Conservation (phyloP, 2,329 filamentous ascomycete genomes). For the Fusarium redolens region DNA sequence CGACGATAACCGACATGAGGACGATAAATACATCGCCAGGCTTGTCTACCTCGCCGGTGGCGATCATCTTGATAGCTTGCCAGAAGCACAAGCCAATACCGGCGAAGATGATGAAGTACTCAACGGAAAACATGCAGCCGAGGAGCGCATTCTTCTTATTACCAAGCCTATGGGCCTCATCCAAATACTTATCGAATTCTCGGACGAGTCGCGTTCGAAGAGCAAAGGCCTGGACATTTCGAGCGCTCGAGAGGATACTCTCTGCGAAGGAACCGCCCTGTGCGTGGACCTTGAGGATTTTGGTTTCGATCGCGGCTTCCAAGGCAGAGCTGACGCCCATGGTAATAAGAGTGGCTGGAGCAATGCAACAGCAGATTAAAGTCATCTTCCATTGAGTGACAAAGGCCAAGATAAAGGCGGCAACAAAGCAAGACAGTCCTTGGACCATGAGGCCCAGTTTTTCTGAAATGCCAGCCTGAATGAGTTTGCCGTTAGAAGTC, state of each 20-base stretch:
- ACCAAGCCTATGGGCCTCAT: slow-evolving; percentile 50
- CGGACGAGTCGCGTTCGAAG: slow-evolving; percentile 52
- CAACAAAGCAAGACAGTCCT: slow-evolving; percentile 51
- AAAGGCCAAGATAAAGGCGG: slow-evolving; percentile 55
- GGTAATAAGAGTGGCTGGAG: slow-evolving; percentile 46
- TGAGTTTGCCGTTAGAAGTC: slow-evolving; percentile 54
- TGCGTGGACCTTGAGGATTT: slow-evolving; percentile 50
- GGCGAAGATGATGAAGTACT: slow-evolving; percentile 56
- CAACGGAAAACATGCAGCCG: slow-evolving; percentile 52
- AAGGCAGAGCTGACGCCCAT: slow-evolving; percentile 49
- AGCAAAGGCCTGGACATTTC: slow-evolving; percentile 57
- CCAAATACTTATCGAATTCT: slow-evolving; percentile 54
- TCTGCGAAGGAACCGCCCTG: slow-evolving; percentile 52
- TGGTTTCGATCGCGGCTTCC: slow-evolving; percentile 46
- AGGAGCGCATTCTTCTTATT: slow-evolving; percentile 53
- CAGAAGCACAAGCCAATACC: slow-evolving; percentile 58
- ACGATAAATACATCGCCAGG: slow-evolving; percentile 57
- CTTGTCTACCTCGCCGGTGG: slow-evolving; percentile 50
- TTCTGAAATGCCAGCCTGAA: slow-evolving; percentile 55
- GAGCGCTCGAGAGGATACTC: slow-evolving; percentile 51
- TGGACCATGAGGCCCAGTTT: slow-evolving; percentile 55
- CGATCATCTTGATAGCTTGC: slow-evolving; percentile 55
- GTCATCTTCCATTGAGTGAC: slow-evolving; percentile 57
- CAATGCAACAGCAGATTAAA: slow-evolving; percentile 52
- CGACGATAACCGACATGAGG: slow-evolving; percentile 53